Conservation (phyloP, 495 filamentous ascomycete species). For the Podospora sp. region DNA sequence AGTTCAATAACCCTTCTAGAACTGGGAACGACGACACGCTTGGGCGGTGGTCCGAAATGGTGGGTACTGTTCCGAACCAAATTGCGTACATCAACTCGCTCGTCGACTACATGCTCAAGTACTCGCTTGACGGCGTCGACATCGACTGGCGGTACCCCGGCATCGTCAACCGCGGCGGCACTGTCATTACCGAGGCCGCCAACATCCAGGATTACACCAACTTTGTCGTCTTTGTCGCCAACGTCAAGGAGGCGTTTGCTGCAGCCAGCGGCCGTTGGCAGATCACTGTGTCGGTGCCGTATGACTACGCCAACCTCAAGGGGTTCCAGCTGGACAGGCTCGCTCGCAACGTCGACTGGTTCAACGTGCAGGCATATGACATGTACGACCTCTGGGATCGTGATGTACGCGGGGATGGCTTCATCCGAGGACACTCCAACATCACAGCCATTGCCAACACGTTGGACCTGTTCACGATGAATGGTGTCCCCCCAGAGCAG, state of each 20-base stretch:
- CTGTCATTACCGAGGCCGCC: too few relatives aligned
- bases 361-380: constrained; percentile 62
- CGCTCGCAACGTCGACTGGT: constrained; percentile 49
- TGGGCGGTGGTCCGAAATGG: constrained; percentile 28
- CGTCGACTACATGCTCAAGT: constrained; percentile 14
- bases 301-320: constrained; percentile 59
- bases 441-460: constrained; percentile 54
- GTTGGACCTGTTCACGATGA: constrained; percentile 55
- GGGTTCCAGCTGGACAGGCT: constrained; percentile 52
- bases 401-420: constrained; percentile 32
- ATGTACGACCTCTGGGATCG: constrained; percentile 41
- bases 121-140: constrained; percentile 51
- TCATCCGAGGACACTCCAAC: constrained; percentile 54
- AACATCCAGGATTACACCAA: constrained; percentile 41
- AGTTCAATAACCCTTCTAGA: too few relatives aligned
- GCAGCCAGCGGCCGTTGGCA: neutral
- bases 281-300: constrained; percentile 49
- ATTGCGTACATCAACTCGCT: constrained; percentile 27
- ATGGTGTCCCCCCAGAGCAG: constrained; percentile 44
- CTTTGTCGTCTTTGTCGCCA: constrained; percentile 28
- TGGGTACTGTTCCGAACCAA: constrained; percentile 23
- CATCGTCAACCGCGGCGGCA: constrained; percentile 44
- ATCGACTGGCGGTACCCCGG: constrained; percentile 60
- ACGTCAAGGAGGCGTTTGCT: constrained; percentile 12
- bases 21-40: constrained; percentile 17